Conservation (phyloP, 306 rosid species). For the Heteromeles arbutifolia region DNA sequence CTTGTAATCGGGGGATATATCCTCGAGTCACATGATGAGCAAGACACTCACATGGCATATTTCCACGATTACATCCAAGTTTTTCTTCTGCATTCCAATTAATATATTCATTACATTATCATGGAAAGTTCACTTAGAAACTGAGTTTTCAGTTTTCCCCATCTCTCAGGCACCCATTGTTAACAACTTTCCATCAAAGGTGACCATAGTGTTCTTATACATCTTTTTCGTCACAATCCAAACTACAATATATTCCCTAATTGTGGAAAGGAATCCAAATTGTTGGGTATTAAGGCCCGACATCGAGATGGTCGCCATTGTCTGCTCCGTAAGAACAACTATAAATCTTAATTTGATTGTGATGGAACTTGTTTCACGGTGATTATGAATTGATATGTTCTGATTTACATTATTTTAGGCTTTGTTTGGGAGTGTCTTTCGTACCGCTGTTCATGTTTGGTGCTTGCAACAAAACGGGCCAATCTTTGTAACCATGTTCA, state of each 20-base stretch:
- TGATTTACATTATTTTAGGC: conserved; percentile 5
- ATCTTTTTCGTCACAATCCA: conserved; percentile 1
- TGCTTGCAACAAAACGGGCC: conserved; percentile 22
- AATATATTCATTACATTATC: no score
- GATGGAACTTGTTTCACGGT: neutral
- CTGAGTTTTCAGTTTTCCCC: no score
- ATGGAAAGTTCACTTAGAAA: neutral
- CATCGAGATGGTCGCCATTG: neutral
- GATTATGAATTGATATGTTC: neutral
- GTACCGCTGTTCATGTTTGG: conserved; percentile 21
- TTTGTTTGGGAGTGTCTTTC: conserved; percentile 11
- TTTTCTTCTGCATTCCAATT: no score
- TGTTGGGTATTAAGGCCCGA: conserved; percentile 5
- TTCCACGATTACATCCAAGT: no score
- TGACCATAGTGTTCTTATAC: neutral
- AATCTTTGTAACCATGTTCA: conserved; percentile 23
- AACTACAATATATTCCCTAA: neutral
- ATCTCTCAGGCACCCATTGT: conserved; percentile 1
- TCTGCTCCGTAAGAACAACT: conserved; percentile 16
- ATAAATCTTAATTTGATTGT: neutral
- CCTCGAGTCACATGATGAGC: no score
- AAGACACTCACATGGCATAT: no score
- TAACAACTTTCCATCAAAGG: neutral
- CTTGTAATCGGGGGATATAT: no score
- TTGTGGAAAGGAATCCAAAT: neutral